phyloP scores from a whole-genome alignment of 495 filamentous ascomycete genomes.

The Penicillium cataractarum region DNA sequence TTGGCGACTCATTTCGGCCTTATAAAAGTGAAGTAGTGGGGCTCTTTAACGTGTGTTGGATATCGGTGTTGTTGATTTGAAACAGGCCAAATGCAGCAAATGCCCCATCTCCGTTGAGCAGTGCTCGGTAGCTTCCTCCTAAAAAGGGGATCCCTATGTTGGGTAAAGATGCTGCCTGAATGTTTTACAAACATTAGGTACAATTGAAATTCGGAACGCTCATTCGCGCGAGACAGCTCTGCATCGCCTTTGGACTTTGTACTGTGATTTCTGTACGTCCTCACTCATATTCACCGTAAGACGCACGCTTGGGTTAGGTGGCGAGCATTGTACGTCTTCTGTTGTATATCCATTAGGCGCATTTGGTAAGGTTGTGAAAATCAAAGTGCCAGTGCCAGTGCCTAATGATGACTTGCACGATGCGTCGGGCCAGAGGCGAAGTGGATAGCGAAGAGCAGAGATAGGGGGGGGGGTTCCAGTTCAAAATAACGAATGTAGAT shows the following conservation, averaged over 20 bases:
- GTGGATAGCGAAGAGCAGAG: background rate
- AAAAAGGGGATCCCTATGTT: constrained; percentile 57
- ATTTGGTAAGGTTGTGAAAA: constrained; percentile 5
- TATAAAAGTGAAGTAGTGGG: background rate
- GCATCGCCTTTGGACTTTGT: constrained; percentile 59
- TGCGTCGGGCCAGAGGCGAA: background rate
- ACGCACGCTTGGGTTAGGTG: constrained; percentile 46
- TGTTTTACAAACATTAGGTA: constrained; percentile 60
- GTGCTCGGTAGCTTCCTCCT: constrained; percentile 71
- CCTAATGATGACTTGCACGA: background rate
- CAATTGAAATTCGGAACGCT: constrained; percentile 77
- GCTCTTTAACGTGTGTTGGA: background rate
- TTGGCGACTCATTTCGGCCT: background rate
- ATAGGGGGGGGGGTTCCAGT: background rate
- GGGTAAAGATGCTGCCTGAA: constrained; percentile 53
- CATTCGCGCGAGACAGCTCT: constrained; percentile 63
- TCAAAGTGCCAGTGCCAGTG: background rate
- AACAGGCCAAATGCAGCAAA: constrained; percentile 78
- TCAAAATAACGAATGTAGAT: background rate
- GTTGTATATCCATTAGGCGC: constrained; percentile 42
- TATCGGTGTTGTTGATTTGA: background rate
- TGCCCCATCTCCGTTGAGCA: constrained; percentile 78
- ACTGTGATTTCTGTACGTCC: constrained; percentile 50
- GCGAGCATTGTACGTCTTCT: constrained; percentile 30
- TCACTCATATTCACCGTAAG: constrained; percentile 57